These are phyloP conservation scores for Salix suchowensis DNA, from an alignment of 345 rosid species.

Conservation along the genomic window DNA sequence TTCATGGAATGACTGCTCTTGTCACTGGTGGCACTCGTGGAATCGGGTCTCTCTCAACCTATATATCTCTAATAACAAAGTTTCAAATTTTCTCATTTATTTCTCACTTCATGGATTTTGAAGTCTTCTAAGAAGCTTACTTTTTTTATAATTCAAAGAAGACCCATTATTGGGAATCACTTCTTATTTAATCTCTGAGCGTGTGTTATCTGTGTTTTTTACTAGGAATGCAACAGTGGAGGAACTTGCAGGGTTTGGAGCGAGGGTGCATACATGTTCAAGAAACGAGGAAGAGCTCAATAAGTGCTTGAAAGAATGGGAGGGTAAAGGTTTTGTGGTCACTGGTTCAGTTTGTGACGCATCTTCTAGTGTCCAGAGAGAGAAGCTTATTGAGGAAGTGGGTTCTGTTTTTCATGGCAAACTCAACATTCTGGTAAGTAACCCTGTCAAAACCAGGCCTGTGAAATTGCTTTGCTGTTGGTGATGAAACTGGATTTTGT, in stretches of 20 bases:
- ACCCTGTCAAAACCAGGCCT: background rate
- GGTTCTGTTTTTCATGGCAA: slow-evolving; percentile 44
- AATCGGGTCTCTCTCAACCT: slow-evolving; percentile 48
- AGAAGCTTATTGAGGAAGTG: slow-evolving; percentile 50
- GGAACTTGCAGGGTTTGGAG: slow-evolving; percentile 72
- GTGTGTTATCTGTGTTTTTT: background rate
- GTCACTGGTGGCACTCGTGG: slow-evolving; percentile 93
- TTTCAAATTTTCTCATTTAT: background rate
- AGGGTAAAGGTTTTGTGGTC: slow-evolving; percentile 47
- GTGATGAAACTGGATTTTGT: background rate
- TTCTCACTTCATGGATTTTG: background rate
- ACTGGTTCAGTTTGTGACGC: slow-evolving; percentile 78
- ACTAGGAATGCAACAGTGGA: slow-evolving; percentile 61
- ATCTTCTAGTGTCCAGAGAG: slow-evolving; percentile 45
- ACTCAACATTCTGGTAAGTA: slow-evolving; percentile 65
- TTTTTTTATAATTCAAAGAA: background rate
- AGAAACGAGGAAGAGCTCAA: slow-evolving; percentile 60
- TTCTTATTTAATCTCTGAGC: background rate
- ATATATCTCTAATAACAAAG: background rate
- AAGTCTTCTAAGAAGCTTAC: background rate
- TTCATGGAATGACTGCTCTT: slow-evolving; percentile 61
- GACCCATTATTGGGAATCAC: background rate
- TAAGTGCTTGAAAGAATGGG: slow-evolving; percentile 55
- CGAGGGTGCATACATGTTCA: slow-evolving; percentile 70
- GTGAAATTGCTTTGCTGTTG: background rate